Conservation (phyloP, 306 rosid species). For the Astragalus membranaceus region DNA sequence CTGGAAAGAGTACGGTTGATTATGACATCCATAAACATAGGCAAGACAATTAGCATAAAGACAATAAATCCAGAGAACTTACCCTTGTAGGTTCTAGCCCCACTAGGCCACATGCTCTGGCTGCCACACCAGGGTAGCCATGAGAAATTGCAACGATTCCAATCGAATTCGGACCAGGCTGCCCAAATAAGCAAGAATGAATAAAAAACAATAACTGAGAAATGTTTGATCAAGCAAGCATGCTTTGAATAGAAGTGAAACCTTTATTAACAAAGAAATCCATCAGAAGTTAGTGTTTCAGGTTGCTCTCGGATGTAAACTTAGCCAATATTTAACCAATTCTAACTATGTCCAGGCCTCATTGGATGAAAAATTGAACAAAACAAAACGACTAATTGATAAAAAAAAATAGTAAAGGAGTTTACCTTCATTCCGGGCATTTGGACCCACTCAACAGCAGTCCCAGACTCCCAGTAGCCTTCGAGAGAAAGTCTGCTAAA, state of each 20-base stretch:
- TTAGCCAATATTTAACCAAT: neutral
- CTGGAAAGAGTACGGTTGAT: too few species aligned
- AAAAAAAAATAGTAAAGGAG: neutral
- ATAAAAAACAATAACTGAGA: too few species aligned
- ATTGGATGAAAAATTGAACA: neutral
- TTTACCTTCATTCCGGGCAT: conserved; percentile 99
- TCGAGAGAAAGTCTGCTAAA: too few species aligned
- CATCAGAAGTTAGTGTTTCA: neutral
- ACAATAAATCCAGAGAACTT: conserved; percentile 21
- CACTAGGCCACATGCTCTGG: conserved; percentile 99
- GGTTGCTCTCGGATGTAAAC: neutral
- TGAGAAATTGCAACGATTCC: conserved; percentile 99
- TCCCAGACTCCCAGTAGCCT: too few species aligned
- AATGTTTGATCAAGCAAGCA: too few species aligned
- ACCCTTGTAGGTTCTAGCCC: conserved; percentile 99
- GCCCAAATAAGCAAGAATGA: too few species aligned
- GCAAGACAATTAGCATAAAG: neutral
- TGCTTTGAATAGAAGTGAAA: neutral
- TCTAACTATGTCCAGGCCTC: neutral
- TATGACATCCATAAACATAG: neutral
- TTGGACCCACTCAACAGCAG: conserved; percentile 99
- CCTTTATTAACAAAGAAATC: neutral
- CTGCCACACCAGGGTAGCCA: conserved; percentile 99
- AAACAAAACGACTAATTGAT: neutral
- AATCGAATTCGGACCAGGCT: too few species aligned